phyloP scores from a whole-genome alignment of 2,329 filamentous ascomycete species.

The Myriangium duriaei region DNA sequence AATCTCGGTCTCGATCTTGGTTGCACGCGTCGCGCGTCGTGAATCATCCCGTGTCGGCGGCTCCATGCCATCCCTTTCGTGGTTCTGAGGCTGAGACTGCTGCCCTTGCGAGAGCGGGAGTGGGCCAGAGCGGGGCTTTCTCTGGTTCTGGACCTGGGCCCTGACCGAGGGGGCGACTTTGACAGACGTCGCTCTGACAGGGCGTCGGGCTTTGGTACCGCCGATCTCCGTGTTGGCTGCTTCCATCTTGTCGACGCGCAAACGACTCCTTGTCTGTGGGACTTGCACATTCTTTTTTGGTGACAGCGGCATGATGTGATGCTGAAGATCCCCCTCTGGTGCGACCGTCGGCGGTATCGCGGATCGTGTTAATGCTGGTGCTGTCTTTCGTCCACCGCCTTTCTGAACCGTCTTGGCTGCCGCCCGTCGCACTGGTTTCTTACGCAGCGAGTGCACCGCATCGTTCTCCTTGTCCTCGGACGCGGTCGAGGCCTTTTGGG shows the following conservation, averaged over 20 bases:
- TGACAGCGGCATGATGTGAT: slow-evolving; percentile 19
- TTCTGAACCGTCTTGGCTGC: slow-evolving; percentile 16
- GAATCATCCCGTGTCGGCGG: background rate
- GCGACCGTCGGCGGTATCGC: slow-evolving; percentile 5
- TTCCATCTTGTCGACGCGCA: background rate
- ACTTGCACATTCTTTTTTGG: slow-evolving; percentile 27
- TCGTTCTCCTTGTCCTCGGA: slow-evolving; percentile 14
- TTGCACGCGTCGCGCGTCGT: background rate
- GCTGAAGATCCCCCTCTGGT: slow-evolving; percentile 3
- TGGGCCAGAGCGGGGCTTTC: background rate
- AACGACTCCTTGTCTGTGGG: slow-evolving; percentile 12
- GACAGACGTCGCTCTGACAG: background rate
- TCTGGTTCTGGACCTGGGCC: background rate
- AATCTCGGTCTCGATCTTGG: background rate
- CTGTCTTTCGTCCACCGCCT: slow-evolving; percentile 9
- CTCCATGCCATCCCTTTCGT: background rate
- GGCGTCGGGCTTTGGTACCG: background rate
- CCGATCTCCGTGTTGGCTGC: background rate
- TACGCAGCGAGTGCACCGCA: slow-evolving; percentile 15
- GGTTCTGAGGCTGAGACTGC: no score
- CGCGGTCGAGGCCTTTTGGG: slow-evolving; percentile 18
- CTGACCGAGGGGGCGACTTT: no score
- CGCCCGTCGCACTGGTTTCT: slow-evolving; percentile 23
- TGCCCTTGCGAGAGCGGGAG: no score
- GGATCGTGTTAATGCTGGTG: slow-evolving; percentile 6